A percentile compares a stretch with the other conserved stretches of the same genome.
Conservation (phyloP, 1,139 yeast genomes). For the Diutina rugosa region DNA sequence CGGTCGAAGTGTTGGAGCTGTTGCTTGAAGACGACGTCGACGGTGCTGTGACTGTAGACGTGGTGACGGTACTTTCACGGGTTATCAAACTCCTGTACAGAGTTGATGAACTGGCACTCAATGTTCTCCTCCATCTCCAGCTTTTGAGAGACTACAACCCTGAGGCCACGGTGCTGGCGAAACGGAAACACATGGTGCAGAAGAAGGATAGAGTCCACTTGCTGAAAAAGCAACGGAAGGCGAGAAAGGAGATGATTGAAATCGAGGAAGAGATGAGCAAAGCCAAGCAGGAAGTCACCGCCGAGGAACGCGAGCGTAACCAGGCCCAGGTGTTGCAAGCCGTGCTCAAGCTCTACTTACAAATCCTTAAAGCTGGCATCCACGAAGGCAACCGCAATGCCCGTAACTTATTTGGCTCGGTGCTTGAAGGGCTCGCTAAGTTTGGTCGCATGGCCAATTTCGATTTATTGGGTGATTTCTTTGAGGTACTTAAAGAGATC, state of each 20-base stretch:
- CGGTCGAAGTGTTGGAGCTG: slow-evolving; percentile 54
- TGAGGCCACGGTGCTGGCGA: slow-evolving; percentile 15
- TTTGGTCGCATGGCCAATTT: slow-evolving; percentile 89
- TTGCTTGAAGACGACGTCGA: slow-evolving; percentile 55
- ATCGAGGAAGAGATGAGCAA: slow-evolving; percentile 81
- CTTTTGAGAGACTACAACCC: slow-evolving; percentile 77
- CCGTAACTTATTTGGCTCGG: slow-evolving; percentile 58
- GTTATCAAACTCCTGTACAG: slow-evolving; percentile 61
- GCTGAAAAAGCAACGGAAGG: slow-evolving; percentile 78
- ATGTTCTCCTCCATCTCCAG: slow-evolving; percentile 58
- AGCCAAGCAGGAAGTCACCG: slow-evolving; percentile 81
- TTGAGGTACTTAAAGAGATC: slow-evolving; percentile 78
- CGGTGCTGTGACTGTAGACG: slow-evolving; percentile 72
- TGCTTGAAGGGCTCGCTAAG: slow-evolving; percentile 80
- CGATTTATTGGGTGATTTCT: slow-evolving; percentile 82
- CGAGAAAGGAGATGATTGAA: slow-evolving; percentile 70
- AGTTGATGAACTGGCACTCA: slow-evolving; percentile 75
- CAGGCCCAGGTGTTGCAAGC: slow-evolving; percentile 77
- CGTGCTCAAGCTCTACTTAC: slow-evolving; percentile 62
- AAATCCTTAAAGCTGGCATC: slow-evolving; percentile 44
- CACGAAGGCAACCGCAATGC: slow-evolving; percentile 36
- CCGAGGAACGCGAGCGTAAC: slow-evolving; percentile 71
- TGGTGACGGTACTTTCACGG: slow-evolving; percentile 54
- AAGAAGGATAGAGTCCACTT: slow-evolving; percentile 85
- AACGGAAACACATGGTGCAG: slow-evolving; percentile 27